Evolutionary conservation across 805 yeast genomes (phyloP), one percentile per base, ranked within the genome.

Genomic region (Starmerella ratchasimensis): DNA sequence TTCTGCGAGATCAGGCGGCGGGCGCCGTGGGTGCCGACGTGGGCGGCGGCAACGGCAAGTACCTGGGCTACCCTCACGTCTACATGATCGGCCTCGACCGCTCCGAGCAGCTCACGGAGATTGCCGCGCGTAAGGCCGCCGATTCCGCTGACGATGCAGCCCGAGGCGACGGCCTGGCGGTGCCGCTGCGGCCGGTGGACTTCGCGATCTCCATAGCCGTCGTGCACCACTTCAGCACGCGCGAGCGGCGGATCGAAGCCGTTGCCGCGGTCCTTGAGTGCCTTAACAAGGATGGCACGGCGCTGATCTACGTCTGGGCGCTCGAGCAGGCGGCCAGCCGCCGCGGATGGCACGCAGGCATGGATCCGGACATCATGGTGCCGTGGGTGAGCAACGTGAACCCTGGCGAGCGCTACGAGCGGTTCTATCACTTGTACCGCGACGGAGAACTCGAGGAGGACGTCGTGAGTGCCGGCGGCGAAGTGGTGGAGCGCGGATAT

Each of bases 11-110:
- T 1, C 69, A 71, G 49, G 42, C 54, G 0, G 60, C 61, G 5
- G 78, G 82, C 30, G 60, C 76, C 1, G 44, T 88, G 0, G 98
- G 98, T 1, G 65, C 84, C 21, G 98, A 90, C 60, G 82, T 88
- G 16, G 98, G 98, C 0, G 88, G 97, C 57, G 98, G 98, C 3
- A 90, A 90, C 56, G 98, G 98, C 2, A 90, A 90, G 54, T 90
- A 90, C 54, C 57, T 88, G 28, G 69, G 84, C 10, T 86, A 88
- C 56, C 63, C 68, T 7, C 66, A 78, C 31, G 56, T 88, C 3
- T 76, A 57, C 51, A 67, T 86, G 21, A 56, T 88, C 14, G 97
- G 95, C 0, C 64, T 72, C 19, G 68, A 64, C 43, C 38, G 63
- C 27, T 58, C 61, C 2, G 38, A 40, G 3, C 55, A 57, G 35